Percentiles rank a stretch among this genome's conserved stretches.
Evolutionary conservation across 805 yeast genomes (phyloP).

Genomic region (Sugiyamaella smithiae): DNA sequence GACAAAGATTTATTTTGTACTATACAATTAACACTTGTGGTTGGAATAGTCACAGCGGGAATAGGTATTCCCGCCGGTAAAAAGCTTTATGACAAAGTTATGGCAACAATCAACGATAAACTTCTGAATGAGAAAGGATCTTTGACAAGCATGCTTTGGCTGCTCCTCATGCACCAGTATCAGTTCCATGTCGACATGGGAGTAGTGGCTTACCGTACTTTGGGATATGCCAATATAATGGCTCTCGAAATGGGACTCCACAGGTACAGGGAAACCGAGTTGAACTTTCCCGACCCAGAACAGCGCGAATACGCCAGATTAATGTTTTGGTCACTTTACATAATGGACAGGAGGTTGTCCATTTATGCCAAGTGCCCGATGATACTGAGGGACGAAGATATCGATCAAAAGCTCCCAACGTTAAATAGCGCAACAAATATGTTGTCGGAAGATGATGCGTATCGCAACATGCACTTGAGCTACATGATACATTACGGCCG

Average conservation of each 20-base stretch:
- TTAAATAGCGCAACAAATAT: neutral
- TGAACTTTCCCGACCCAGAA: slow-evolving; percentile 3
- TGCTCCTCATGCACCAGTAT: slow-evolving; percentile 26
- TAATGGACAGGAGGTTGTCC: slow-evolving; percentile 26
- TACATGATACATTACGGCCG: slow-evolving; percentile 25
- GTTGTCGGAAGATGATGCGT: slow-evolving; percentile 7
- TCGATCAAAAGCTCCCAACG: slow-evolving; percentile 19
- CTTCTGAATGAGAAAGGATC: slow-evolving; percentile 21
- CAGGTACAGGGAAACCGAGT: slow-evolving; percentile 17
- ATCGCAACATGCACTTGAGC: slow-evolving; percentile 20
- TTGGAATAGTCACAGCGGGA: slow-evolving; percentile 21
- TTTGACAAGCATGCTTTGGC: slow-evolving; percentile 17
- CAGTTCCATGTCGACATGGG: slow-evolving; percentile 28
- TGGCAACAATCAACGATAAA: slow-evolving; percentile 15
- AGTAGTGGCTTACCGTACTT: slow-evolving; percentile 24
- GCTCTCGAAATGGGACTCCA: slow-evolving; percentile 28
- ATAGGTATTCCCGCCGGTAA: slow-evolving; percentile 17
- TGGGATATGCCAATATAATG: slow-evolving; percentile 23
- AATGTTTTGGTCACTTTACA: slow-evolving; percentile 28
- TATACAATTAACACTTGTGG: slow-evolving; percentile 20
- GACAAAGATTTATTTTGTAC: slow-evolving; percentile 14
- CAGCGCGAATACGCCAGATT: slow-evolving; percentile 19
- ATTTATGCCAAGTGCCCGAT: slow-evolving; percentile 25
- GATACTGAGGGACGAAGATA: slow-evolving; percentile 25
- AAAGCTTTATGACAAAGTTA: slow-evolving; percentile 21